Base-by-base conservation (phyloP, 768 basidiomycete genomes). In the Amanita exitialis region DNA sequence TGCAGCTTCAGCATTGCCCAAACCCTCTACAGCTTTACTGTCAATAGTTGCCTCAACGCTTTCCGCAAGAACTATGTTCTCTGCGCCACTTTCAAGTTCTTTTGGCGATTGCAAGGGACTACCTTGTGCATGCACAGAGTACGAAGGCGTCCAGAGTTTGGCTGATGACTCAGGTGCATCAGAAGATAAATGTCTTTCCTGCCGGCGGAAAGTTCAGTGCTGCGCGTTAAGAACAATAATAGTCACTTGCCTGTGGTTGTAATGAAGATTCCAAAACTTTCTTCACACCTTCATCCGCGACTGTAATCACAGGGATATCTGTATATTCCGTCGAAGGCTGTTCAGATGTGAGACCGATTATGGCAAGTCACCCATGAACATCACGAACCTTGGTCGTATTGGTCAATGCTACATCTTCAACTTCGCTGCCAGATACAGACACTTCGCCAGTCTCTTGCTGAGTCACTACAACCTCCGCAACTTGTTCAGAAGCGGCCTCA, bases 101-200 rank as follows among this genome's bases (percentile, higher is more conserved):
- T n/a, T 15, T 6, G 37, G 18, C 15, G 7, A 2, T 23, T 34
- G 23, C 34, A 18, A 15, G 15, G 62, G 62, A 44, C 62, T 68
- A 20, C 71, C 71, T 54, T 73, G 72, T 16, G 60, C 64, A 28
- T 70, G 68, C 1, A 70, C 69, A 8, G 71, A 70, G 51, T 72
- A 71, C 23, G 71, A 71, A 27, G 69, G 66, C 16, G 67, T 69
- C 70, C 69, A 72, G 6, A 69, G 65, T 2, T 66, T 25, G 7
- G 47, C 21, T 10, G 46, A 32, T 15, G 28, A 32, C 8, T 47
- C 34, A 30, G 15, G 34, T 7, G 30, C 32, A 28, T 32, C 44
- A 30, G 27, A 15, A 1, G 44, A n/a, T 27, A 30, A 28, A 28
- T 28, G 28, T 2, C 8, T n/a, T 16, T 45, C 44, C 27, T 13